Evolutionary conservation across 2,329 filamentous ascomycete genomes (phyloP).

Genomic region (Hypoxylon sp.): DNA sequence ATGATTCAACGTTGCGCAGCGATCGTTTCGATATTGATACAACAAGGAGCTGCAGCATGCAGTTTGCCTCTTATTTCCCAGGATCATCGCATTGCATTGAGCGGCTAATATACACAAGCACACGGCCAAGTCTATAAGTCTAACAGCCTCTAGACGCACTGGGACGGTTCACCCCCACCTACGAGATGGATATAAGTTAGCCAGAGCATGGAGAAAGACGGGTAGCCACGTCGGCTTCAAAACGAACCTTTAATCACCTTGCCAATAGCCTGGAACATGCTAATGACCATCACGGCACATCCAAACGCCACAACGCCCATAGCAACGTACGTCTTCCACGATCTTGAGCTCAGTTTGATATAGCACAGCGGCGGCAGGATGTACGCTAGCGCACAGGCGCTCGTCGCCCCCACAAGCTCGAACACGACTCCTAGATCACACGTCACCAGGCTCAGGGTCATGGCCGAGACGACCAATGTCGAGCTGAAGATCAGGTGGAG

Average conservation of each 20-base stretch:
- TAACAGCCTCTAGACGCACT: slow-evolving; percentile 50
- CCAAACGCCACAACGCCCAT: slow-evolving; percentile 84
- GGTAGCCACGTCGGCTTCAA: slow-evolving; percentile 26
- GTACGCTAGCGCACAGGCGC: slow-evolving; percentile 93
- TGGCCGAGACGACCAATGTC: slow-evolving; percentile 82
- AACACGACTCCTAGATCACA: slow-evolving; percentile 96
- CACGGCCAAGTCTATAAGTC: slow-evolving; percentile 15
- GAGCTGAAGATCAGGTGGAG: slow-evolving; percentile 91
- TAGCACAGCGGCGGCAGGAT: slow-evolving; percentile 96
- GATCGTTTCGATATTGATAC: slow-evolving; percentile 22
- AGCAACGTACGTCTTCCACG: slow-evolving; percentile 80
- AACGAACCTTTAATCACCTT: slow-evolving; percentile 73
- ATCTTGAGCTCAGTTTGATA: slow-evolving; percentile 87
- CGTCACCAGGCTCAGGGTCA: slow-evolving; percentile 84
- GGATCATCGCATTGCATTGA: slow-evolving; percentile 34
- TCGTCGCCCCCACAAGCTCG: slow-evolving; percentile 95
- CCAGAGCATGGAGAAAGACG: slow-evolving; percentile 14
- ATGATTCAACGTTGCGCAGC: slow-evolving; percentile 19
- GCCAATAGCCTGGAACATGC: slow-evolving; percentile 77
- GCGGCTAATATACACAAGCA: slow-evolving; percentile 31
- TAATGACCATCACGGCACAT: slow-evolving; percentile 83
- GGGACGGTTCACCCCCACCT: slow-evolving; percentile 52
- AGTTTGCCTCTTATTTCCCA: slow-evolving; percentile 36
- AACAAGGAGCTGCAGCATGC: slow-evolving; percentile 27
- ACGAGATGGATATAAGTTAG: slow-evolving; percentile 40